Base-by-base conservation (phyloP, 768 basidiomycete species). In the Serendipita sp. region DNA sequence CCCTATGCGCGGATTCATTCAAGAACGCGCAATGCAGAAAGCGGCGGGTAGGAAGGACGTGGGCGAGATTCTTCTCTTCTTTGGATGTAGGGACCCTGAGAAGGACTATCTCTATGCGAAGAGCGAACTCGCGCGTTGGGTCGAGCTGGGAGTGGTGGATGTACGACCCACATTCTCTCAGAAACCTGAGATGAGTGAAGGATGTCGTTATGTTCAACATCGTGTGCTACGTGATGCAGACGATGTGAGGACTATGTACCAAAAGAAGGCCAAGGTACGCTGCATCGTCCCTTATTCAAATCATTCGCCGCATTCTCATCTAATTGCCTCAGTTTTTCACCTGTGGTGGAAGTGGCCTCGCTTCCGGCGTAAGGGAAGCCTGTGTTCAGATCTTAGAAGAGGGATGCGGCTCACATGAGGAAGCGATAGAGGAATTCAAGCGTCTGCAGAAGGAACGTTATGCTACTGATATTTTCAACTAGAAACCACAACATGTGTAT, bases 1-100 rank as follows among this genome's bases (percentile, higher is more conserved):
- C 3, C 79, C 79, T 0, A 76, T 80, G 74, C 73, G 78, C 42
- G 78, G 76, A 0, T 80, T 80, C 71, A 72, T 80, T 43, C 78
- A 79, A 68, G 79, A 79, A 65, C 74, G 79, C 3, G 76, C 77
- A 20, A 66, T 73, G 60, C 78, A 79, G 68, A 77, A 75, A 68
- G 68, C 69, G 28, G 71, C 75, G 7, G 78, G 78, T 0, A 67
- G 77, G 13, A 58, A 28, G 11, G 70, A 75, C 22, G 75, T 78
- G 5, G 76, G 75, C 3, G 68, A 70, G 64, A 71, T 73, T 53
- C 62, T 78, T 22, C 67, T 79, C 38, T 80, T 79, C 73, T 78
- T 78, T 64, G 78, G 79, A 1, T 80, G 79, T 67, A 69, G 75
- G 5, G 66, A 72, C 2, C 75, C 76, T 11, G 68, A 72, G 9